Evolutionary conservation across 2,329 filamentous ascomycete species (phyloP), one percentile per base, ranked within the genome.

Genomic region (Emmonsia crescens): DNA sequence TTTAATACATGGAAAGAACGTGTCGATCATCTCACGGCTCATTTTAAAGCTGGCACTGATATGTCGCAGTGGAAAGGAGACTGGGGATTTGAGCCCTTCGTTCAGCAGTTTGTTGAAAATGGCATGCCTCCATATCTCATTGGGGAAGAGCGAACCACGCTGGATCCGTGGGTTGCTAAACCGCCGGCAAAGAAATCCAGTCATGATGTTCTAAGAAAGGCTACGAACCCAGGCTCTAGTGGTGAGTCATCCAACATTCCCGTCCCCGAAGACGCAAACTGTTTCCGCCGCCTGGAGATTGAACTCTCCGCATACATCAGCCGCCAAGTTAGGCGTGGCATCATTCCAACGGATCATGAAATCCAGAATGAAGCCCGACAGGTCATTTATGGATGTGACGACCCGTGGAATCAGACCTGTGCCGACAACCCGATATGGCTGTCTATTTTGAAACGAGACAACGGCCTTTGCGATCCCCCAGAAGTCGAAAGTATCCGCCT

Each of bases 361-460:
- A 58, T 73, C 33, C 71, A 72, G 62, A 64, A 67, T n/a, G 66
- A 72, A 57, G 71, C 70, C 19, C 64, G 71, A 21, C 60, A 63
- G 44, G 68, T 70, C 29, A 66, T 72, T n/a, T 73, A 69, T 59
- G 69, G 68, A 44, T 68, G 64, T 57, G 67, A 69, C 54, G 70
- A 73, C 62, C 68, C 70, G 2, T 72, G 71, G 71, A 70, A 72
- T 60, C 71, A 78, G 67, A 79, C 77, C 3, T 76, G 76, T 61
- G 77, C 77, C 8, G 77, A 79, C 64, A 78, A 78, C 57, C 68
- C 74, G n/a, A 68, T 74, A 10, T 79, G 77, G 77, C 69, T 79
- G 12, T 73, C 73, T 61, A 68, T 77, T 31, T 66, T 79, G 59
- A 79, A 79, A 65, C 74, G 74, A 10, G 74, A 78, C 62, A 68